Evolutionary conservation across 2,329 filamentous ascomycete species (phyloP).

Genomic region (Neospermospora avenae): DNA sequence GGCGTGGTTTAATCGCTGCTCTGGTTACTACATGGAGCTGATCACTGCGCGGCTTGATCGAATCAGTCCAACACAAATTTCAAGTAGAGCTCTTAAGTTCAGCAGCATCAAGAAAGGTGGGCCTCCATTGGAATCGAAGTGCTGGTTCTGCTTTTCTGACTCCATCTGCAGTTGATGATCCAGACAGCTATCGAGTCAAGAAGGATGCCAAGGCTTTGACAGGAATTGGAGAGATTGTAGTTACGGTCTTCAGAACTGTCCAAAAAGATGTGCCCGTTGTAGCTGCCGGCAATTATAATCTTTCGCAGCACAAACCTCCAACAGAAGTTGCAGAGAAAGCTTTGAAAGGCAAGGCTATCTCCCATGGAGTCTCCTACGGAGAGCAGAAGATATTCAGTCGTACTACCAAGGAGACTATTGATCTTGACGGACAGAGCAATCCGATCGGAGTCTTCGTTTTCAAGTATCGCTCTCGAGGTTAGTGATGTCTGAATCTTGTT

Average conservation of each 20-base stretch:
- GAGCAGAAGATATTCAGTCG: slow-evolving; percentile 10
- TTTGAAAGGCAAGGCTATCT: slow-evolving; percentile 18
- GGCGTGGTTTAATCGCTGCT: background rate
- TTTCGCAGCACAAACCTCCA: slow-evolving; percentile 1
- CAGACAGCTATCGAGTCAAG: slow-evolving; percentile 15
- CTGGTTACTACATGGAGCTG: slow-evolving; percentile 10
- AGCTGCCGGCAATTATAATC: background rate
- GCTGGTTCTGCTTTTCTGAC: background rate
- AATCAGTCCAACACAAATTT: slow-evolving; percentile 9
- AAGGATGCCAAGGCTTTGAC: slow-evolving; percentile 16
- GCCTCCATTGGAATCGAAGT: background rate
- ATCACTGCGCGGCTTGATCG: slow-evolving; percentile 11
- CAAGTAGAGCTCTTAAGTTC: slow-evolving; percentile 18
- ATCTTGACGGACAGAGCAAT: slow-evolving; percentile 9
- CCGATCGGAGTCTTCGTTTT: slow-evolving; percentile 22
- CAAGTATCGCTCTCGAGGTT: slow-evolving; percentile 23
- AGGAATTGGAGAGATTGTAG: slow-evolving; percentile 20
- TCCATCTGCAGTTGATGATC: slow-evolving; percentile 18
- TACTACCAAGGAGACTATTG: slow-evolving; percentile 1
- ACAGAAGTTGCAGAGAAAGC: slow-evolving; percentile 17
- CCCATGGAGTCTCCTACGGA: slow-evolving; percentile 16
- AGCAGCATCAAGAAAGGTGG: slow-evolving; percentile 15
- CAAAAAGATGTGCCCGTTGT: background rate
- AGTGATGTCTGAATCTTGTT: background rate
- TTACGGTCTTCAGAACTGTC: slow-evolving; percentile 12